Evolutionary conservation across 2,329 filamentous ascomycete genomes (phyloP), one percentile per base, ranked within the genome.

Genomic region (Epichloe coenophiala): DNA sequence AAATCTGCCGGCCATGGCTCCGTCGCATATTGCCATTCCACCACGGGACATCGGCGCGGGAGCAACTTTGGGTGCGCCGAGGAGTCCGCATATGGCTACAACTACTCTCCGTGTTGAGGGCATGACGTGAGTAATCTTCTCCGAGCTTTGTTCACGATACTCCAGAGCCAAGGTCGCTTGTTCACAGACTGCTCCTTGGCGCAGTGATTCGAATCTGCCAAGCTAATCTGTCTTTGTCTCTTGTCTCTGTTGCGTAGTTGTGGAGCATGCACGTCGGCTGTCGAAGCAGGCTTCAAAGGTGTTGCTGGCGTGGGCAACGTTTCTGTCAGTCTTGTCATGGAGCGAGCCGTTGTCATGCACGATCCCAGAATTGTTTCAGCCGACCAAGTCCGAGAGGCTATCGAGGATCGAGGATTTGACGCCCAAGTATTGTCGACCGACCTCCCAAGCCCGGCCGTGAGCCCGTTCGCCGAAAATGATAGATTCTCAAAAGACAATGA

Each of bases 181-280:
- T 17, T 41, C 40, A 12, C 17, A 27, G 17, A n/a, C 17, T 27
- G 33, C 33, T 4, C 5, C 19, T 19, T 19, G 21, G 13, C 19
- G 36, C 37, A 5, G 21, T 17, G 9, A 27, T 5, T 17, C 19
- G n/a, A 50, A 27, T 15, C 4, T 47, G 12, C 4, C 31, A 11
- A 35, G 38, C 44, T 47, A 47, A 47, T 39, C 2, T 6, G 8
- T 17, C 33, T 38, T 47, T 35, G 31, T 31, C 8, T 17, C 21
- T 21, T 21, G 9, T 13, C 33, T 31, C 3, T 8, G 3, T 39
- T 11, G 77, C 73, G 78, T 75, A 81, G 77, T 56, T 98, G 93
- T 70, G 90, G 91, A 63, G 85, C 91, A 59, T 98, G 93, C 66
- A 96, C 91, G 31, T 94, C 90, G 43, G 84, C 93, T n/a, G 84